Base-by-base conservation (phyloP, 176 grass and related monocot genomes). In the Musa acuminata region DNA sequence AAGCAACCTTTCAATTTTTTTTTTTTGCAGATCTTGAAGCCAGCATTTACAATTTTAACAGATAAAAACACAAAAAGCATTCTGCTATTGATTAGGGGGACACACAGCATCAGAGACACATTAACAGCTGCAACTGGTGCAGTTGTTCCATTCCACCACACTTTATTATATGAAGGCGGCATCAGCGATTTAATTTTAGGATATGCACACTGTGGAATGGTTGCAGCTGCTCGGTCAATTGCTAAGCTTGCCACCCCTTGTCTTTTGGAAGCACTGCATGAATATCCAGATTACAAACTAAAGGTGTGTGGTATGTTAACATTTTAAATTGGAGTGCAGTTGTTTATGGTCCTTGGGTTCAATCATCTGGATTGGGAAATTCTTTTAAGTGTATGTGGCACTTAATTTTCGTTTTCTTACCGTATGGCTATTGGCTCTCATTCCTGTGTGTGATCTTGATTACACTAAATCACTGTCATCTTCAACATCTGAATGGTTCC, bases 141-240 rank as follows among this genome's bases (percentile, higher is more conserved):
- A 70, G 83, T 98, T 17, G 94, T 98, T 69, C 94, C 94, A 26
- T 98, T 98, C 72, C 94, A 98, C 80, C 94, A 98, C 81, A 93
- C 94, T 14, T 82, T 98, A 74, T 72, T 98, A 84, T 80, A 83
- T 80, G 87, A 93, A 89, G 85, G 90, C 80, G 94, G 94, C 67
- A 78, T 98, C 79, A 91, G 90, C 1, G 90, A 98, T 78, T 82
- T 98, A 83, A 78, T 98, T 87, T 83, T 98, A 80, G 94, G 94
- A 19, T 98, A 98, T 88, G 94, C 94, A n/a, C 94, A 98, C 77
- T 98, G 86, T 78, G 94, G 94, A 70, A 98, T 98, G 94, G 94
- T 98, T 82, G 94, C 94, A 43, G 94, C 90, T 69, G 94, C 90
- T 83, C 87, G 94, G 65, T 98, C 90, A 90, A 98, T 93, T 57